phyloP scores from a whole-genome alignment of 2,329 filamentous ascomycete genomes.

The Acrodontium crateriforme region DNA sequence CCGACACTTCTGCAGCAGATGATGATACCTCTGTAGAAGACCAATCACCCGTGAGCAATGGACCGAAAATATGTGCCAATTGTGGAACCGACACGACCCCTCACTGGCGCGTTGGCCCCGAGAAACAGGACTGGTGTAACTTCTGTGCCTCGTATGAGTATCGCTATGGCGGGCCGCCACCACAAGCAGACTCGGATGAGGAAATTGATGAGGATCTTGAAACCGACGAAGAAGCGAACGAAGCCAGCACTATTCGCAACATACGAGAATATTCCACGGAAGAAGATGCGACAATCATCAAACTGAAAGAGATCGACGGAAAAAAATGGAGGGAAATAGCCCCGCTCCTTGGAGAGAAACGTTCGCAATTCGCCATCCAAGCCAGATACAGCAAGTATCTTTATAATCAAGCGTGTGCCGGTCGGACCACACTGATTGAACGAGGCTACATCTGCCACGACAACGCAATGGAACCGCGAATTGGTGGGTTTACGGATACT shows the following conservation, averaged over 20 bases:
- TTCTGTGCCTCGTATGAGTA: conserved; percentile 18
- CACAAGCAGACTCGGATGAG: conserved; percentile 3
- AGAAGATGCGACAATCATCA: conserved; percentile 23
- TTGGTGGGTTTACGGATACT: conserved; percentile 17
- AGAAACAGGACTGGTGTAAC: conserved; percentile 17
- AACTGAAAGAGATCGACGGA: conserved; percentile 26
- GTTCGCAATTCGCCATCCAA: conserved; percentile 12
- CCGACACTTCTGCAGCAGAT: conserved; percentile 1
- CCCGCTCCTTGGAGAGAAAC: too few species aligned
- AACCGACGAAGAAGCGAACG: conserved; percentile 4
- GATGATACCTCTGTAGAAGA: conserved; percentile 1
- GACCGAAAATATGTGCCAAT: conserved; percentile 15
- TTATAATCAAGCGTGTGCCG: conserved; percentile 2
- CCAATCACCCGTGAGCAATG: conserved; percentile 1
- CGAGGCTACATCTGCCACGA: conserved; percentile 5
- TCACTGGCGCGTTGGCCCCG: conserved; percentile 15
- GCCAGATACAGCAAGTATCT: conserved; percentile 7
- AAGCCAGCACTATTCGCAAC: conserved; percentile 9
- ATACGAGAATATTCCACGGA: conserved; percentile 5
- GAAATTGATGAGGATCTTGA: not conserved
- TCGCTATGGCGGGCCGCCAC: conserved; percentile 16
- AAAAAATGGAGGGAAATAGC: too few species aligned
- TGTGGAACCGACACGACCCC: conserved; percentile 13
- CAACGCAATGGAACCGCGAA: conserved; percentile 2
- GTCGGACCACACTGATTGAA: conserved; percentile 5